Conservation (phyloP, 768 basidiomycete species). For the Boletus reticuloceps region DNA sequence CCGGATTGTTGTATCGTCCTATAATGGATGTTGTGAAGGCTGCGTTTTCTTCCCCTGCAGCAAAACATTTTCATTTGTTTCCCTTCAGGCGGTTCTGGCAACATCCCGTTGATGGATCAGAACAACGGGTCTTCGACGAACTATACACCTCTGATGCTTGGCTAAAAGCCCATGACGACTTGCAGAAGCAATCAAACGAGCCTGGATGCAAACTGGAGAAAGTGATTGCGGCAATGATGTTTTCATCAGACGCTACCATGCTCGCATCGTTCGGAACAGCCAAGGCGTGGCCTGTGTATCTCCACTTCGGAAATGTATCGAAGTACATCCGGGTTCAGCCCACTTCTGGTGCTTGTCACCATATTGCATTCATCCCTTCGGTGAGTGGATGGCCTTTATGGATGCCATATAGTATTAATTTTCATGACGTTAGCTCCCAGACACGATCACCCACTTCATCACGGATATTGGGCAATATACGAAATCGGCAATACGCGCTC, state of each 20-base stretch:
- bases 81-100: neutral
- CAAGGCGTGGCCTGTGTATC: neutral
- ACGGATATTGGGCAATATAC: neutral
- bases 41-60: neutral
- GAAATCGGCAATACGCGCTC: neutral
- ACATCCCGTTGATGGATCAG: neutral
- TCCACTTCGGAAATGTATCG: neutral
- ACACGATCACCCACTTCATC: neutral
- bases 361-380: neutral
- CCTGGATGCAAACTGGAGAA: neutral
- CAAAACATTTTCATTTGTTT: neutral
- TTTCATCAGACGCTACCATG: neutral
- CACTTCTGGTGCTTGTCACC: neutral
- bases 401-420: neutral
- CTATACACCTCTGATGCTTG: neutral
- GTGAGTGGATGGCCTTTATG: neutral
- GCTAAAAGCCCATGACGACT: neutral
- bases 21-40: neutral
- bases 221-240: neutral
- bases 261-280: neutral
- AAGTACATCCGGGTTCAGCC: neutral
- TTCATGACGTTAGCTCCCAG: neutral
- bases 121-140: neutral
- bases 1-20: neutral
- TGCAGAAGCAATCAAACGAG: neutral